Evolutionary conservation across 2,329 filamentous ascomycete genomes (phyloP).

Genomic region (Ploettnerulaceae sp.): DNA sequence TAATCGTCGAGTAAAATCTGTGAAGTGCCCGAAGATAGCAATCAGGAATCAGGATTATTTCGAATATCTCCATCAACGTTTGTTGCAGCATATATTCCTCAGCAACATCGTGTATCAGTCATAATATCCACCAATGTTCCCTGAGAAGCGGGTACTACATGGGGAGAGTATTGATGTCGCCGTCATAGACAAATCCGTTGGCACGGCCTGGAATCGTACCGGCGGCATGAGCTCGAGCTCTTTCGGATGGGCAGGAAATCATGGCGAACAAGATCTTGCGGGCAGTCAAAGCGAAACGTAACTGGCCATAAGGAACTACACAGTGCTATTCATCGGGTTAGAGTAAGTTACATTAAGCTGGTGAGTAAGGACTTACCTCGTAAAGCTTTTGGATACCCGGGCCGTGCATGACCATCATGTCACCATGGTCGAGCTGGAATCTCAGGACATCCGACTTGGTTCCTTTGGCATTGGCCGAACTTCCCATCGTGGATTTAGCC

Average conservation of each 20-base stretch:
- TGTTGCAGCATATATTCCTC: too few relatives aligned
- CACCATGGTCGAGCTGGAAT: constrained; percentile 52
- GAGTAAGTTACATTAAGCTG: neutral
- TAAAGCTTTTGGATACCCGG: constrained; percentile 53
- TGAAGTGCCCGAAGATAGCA: too few relatives aligned
- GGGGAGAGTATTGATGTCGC: constrained; percentile 22
- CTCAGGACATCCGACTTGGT: constrained; percentile 34
- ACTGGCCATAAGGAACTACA: constrained; percentile 45
- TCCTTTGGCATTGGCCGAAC: constrained; percentile 16
- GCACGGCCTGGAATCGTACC: constrained; percentile 35
- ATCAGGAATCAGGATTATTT: too few relatives aligned
- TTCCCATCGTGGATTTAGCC: constrained; percentile 28
- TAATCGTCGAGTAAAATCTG: too few relatives aligned
- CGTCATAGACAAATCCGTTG: constrained; percentile 31
- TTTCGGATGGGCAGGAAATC: constrained; percentile 34
- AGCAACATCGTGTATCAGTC: too few relatives aligned
- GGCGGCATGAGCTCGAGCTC: constrained; percentile 30
- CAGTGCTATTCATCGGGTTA: constrained; percentile 40
- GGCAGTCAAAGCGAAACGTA: constrained; percentile 54
- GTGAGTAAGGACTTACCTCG: constrained; percentile 38
- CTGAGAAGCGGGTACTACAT: too few relatives aligned
- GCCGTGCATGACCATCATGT: constrained; percentile 61
- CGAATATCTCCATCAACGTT: too few relatives aligned
- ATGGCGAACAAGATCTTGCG: constrained; percentile 45
- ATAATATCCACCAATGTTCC: too few relatives aligned